Evolutionary conservation across 106 monocot genomes (phyloP).

Genomic region (Gastrodia elata): DNA sequence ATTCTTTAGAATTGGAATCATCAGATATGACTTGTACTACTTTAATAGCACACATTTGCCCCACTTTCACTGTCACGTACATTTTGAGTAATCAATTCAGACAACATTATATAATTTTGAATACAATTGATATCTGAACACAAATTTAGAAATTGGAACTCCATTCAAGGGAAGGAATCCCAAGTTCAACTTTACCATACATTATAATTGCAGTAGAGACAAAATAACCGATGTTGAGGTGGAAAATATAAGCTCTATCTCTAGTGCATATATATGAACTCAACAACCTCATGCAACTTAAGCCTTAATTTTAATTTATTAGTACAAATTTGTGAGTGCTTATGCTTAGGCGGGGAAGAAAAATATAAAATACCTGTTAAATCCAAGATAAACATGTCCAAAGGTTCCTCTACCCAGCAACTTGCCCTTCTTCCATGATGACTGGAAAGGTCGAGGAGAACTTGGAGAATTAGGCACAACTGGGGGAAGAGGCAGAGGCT

Average conservation of each 20-base stretch:
- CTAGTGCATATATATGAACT: not conserved
- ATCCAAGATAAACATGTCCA: slow-evolving; percentile 89
- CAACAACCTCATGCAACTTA: not conserved
- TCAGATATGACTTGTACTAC: slow-evolving; percentile 79
- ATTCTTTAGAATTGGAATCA: slow-evolving; percentile 93
- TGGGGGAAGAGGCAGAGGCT: slow-evolving; percentile 89
- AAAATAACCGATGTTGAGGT: not conserved
- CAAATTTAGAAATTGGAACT: not conserved
- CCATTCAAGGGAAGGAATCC: not conserved
- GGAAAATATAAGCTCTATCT: not conserved
- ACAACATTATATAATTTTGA: slow-evolving; percentile 3
- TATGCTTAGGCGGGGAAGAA: not conserved
- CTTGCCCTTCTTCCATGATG: slow-evolving; percentile 87
- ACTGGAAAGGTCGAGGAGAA: slow-evolving; percentile 30
- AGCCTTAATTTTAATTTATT: not conserved
- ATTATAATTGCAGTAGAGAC: no score
- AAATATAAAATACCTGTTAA: slow-evolving; percentile 58
- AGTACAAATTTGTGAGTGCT: not conserved
- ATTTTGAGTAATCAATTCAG: not conserved
- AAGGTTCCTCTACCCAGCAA: slow-evolving; percentile 89
- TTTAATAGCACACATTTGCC: slow-evolving; percentile 97
- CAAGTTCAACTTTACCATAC: not conserved
- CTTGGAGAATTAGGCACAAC: slow-evolving; percentile 39
- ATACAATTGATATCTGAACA: not conserved
- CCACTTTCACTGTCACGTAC: slow-evolving; percentile 55